phyloP scores from a whole-genome alignment of 768 basidiomycete genomes.

The Crepidotus variabilis region DNA sequence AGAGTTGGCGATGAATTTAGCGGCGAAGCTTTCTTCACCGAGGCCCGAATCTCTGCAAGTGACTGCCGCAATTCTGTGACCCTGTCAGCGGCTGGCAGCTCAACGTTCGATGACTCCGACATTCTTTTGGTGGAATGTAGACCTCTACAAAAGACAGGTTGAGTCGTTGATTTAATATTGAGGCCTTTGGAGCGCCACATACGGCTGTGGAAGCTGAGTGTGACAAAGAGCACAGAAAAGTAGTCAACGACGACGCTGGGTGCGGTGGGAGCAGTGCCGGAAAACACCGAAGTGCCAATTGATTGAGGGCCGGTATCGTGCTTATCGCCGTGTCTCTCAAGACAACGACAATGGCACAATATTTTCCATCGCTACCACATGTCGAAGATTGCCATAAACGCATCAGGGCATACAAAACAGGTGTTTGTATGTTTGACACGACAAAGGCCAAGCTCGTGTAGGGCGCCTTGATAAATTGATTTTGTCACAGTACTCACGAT shows the following conservation, averaged over 20 bases:
- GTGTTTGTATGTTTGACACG: constrained; percentile 52
- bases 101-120: constrained; percentile 9
- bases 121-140: constrained; percentile 4
- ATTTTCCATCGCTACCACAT: constrained; percentile 37
- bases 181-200: background rate
- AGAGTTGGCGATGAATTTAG: constrained; percentile 37
- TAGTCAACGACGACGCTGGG: background rate
- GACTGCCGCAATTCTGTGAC: constrained; percentile 48
- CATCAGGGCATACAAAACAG: constrained; percentile 50
- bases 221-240: background rate
- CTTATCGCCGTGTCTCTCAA: background rate
- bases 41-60: constrained; percentile 47
- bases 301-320: no score
- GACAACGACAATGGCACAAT: constrained; percentile 13
- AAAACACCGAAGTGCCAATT: background rate
- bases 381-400: constrained; percentile 48
- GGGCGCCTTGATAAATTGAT: constrained; percentile 17
- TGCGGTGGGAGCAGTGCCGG: background rate
- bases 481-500: background rate
- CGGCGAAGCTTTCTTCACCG: constrained; percentile 36
- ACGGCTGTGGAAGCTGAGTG: background rate
- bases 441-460: constrained; percentile 58
- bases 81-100: constrained; percentile 35
- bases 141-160: background rate
- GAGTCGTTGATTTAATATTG: background rate